These are phyloP conservation scores for Orbilia oligospora DNA, from an alignment of 2,329 filamentous ascomycete species.

Conservation along the genomic window DNA sequence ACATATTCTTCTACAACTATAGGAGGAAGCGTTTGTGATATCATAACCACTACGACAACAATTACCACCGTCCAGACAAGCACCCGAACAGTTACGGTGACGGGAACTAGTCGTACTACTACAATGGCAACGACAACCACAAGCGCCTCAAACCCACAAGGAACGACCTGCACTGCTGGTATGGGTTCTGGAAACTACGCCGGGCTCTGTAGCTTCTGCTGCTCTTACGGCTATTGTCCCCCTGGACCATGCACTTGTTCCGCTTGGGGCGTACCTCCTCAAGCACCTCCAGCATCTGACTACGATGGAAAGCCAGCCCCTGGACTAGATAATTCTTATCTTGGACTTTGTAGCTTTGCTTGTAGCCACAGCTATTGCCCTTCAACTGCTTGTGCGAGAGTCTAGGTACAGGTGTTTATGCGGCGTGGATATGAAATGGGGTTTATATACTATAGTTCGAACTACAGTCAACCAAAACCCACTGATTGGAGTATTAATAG, in stretches of 20 bases:
- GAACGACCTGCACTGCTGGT: no score
- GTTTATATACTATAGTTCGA: no score
- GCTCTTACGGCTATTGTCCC: constrained; percentile 65
- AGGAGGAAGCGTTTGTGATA: not conserved
- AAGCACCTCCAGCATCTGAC: constrained; percentile 61
- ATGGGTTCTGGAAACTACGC: constrained; percentile 64
- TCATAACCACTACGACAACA: not conserved
- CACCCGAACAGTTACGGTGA: not conserved
- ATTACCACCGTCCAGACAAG: not conserved
- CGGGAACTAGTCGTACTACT: not conserved
- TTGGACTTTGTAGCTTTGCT: constrained; percentile 5
- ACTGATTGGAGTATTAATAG: no score
- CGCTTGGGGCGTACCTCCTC: constrained; percentile 62
- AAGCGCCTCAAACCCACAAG: no score
- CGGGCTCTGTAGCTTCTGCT: constrained; percentile 65
- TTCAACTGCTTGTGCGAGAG: not conserved
- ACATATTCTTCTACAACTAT: no score
- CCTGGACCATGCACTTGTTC: constrained; percentile 65
- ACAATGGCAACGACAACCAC: constrained; percentile 6
- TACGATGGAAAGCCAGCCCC: constrained; percentile 12
- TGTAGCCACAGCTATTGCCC: constrained; percentile 9
- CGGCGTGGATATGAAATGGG: no score
- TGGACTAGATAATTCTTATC: constrained; percentile 4
- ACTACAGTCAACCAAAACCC: no score
- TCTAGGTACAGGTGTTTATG: not conserved